These are phyloP conservation scores for Globomyces pollinis-pini DNA, from an alignment of 192 early-diverging fungal species.

Conservation along the genomic window DNA sequence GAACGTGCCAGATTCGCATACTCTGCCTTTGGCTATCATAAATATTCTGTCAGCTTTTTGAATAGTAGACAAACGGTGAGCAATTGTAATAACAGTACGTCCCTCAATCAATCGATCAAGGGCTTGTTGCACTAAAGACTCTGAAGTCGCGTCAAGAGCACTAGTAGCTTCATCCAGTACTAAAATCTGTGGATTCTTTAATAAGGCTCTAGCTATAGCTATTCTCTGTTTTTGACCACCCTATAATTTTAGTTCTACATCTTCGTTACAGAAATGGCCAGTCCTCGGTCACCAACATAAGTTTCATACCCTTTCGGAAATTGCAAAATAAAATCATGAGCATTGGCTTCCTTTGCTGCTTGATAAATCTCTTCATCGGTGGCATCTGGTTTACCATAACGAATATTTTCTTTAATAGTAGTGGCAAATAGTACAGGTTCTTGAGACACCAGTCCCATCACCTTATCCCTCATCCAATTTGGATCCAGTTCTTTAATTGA, in stretches of 20 bases:
- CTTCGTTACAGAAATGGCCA: conserved; percentile 63
- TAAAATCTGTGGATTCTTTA: conserved; percentile 81
- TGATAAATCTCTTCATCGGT: conserved; percentile 25
- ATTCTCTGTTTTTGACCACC: conserved; percentile 95
- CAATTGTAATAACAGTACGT: conserved; percentile 54
- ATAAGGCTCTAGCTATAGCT: conserved; percentile 86
- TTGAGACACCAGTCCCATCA: conserved; percentile 23
- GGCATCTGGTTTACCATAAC: conserved; percentile 6
- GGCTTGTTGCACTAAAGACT: conserved; percentile 71
- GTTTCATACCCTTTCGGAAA: conserved; percentile 80
- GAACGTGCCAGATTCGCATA: conserved; percentile 66
- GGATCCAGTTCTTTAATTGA: conserved; percentile 37
- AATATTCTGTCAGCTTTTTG: conserved; percentile 48
- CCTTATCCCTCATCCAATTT: conserved; percentile 8
- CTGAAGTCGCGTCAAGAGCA: conserved; percentile 72
- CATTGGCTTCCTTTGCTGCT: conserved; percentile 56
- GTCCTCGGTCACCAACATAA: conserved; percentile 64
- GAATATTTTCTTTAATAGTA: conserved; percentile 9
- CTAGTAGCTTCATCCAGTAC: conserved; percentile 85
- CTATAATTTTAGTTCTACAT: too few species aligned
- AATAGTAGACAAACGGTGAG: conserved; percentile 55
- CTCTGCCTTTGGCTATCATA: conserved; percentile 15
- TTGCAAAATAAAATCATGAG: conserved; percentile 75
- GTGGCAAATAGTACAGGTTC: conserved; percentile 12
- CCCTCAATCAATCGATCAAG: conserved; percentile 48